phyloP scores from a whole-genome alignment of 169 alveolate species.

The Blepharisma undulans region DNA sequence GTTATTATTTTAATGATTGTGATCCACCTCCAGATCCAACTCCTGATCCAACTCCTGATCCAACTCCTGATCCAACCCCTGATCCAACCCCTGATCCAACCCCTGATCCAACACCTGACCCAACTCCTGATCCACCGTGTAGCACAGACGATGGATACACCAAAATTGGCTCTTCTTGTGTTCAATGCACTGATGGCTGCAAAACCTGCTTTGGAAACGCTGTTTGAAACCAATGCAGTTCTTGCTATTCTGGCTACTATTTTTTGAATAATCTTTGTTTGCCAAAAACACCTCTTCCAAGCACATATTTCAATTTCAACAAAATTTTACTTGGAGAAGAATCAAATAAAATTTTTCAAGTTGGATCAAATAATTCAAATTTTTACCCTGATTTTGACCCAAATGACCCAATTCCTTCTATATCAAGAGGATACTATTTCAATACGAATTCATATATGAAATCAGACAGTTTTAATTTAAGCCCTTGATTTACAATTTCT shows the following conservation, averaged over 20 bases:
- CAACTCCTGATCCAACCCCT: too few relatives aligned
- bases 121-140: not conserved
- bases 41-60: too few relatives aligned
- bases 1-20: too few relatives aligned
- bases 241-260: not conserved
- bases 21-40: too few relatives aligned
- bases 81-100: too few relatives aligned
- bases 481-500: not conserved
- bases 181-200: not conserved
- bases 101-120: too few relatives aligned
- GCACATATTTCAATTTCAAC: not conserved
- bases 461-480: not conserved
- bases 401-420: slow-evolving; percentile 17
- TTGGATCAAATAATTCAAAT: not conserved
- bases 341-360: not conserved
- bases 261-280: not conserved
- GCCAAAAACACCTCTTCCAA: not conserved
- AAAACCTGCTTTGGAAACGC: not conserved
- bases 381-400: not conserved
- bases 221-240: not conserved
- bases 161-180: not conserved
- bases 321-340: not conserved
- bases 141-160: not conserved
- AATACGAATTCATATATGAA: not conserved
- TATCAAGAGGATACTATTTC: not conserved